These are phyloP conservation scores for Coriaria nepalensis DNA, from an alignment of 306 rosid genomes.

Conservation along the genomic window DNA sequence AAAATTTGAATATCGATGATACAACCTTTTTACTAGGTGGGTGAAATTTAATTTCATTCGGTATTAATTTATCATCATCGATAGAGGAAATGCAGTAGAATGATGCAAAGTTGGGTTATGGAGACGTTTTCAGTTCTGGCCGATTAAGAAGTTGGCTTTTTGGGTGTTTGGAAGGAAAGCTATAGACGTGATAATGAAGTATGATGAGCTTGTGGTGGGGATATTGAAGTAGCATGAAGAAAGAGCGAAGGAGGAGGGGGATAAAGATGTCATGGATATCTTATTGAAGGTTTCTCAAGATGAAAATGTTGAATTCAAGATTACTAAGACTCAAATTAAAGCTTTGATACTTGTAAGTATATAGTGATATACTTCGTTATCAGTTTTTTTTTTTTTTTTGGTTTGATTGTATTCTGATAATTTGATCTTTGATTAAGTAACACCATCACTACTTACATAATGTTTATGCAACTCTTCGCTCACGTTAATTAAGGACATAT, in stretches of 20 bases:
- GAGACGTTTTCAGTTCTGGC: slow-evolving; percentile 40
- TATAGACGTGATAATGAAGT: slow-evolving; percentile 28
- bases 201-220: slow-evolving; percentile 34
- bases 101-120: slow-evolving; percentile 33
- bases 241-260: slow-evolving; percentile 9
- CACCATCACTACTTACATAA: no score
- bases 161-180: slow-evolving; percentile 39
- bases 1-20: no score
- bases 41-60: no score
- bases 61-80: no score
- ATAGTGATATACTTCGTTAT: no score
- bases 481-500: no score
- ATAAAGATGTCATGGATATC: slow-evolving; percentile 30
- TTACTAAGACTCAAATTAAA: slow-evolving; percentile 37
- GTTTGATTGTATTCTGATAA: no score
- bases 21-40: no score
- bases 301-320: slow-evolving; percentile 30
- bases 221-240: slow-evolving; percentile 35
- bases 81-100: slow-evolving; percentile 16
- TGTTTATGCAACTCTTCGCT: no score
- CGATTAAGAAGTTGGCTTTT: slow-evolving; percentile 26
- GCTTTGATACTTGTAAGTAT: slow-evolving; percentile 31
- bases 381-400: no score
- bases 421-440: no score
- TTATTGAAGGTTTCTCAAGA: slow-evolving; percentile 32